Conservation (phyloP, 2,329 filamentous ascomycete genomes). For the Fusarium musae region DNA sequence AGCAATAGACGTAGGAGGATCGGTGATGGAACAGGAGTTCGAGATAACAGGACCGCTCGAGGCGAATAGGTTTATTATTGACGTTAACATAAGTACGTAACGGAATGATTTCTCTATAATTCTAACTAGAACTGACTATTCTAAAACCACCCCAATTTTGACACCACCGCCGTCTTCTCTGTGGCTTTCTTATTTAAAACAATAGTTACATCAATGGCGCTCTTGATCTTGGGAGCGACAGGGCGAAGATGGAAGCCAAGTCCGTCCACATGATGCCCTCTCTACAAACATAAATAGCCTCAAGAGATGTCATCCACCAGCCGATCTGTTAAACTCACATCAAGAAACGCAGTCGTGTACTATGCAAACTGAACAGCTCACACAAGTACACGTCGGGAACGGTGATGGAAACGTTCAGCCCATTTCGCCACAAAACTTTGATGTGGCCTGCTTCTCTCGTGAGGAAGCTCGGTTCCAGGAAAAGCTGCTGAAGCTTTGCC, state of each 20-base stretch:
- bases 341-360: rapidly evolving
- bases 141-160: rapidly evolving
- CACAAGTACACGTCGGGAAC: slow-evolving; percentile 36
- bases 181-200: neutral
- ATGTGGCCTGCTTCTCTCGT: slow-evolving; percentile 53
- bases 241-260: rapidly evolving
- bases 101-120: too few relatives aligned
- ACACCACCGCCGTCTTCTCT: neutral
- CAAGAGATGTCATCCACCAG: neutral
- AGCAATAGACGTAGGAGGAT: neutral
- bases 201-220: rapidly evolving
- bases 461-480: slow-evolving; percentile 36
- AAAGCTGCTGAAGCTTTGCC: slow-evolving; percentile 37
- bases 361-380: slow-evolving; percentile 23
- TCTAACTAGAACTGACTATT: neutral
- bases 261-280: neutral
- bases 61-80: neutral
- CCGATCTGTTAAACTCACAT: rapidly evolving
- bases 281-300: neutral
- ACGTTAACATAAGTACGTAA: neutral
- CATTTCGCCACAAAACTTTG: slow-evolving; percentile 58
- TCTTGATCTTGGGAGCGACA: rapidly evolving
- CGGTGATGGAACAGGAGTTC: too few relatives aligned
- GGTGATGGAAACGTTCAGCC: slow-evolving; percentile 5
- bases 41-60: neutral